Conservation (phyloP, 345 rosid genomes). For the Ceriops decandra region DNA sequence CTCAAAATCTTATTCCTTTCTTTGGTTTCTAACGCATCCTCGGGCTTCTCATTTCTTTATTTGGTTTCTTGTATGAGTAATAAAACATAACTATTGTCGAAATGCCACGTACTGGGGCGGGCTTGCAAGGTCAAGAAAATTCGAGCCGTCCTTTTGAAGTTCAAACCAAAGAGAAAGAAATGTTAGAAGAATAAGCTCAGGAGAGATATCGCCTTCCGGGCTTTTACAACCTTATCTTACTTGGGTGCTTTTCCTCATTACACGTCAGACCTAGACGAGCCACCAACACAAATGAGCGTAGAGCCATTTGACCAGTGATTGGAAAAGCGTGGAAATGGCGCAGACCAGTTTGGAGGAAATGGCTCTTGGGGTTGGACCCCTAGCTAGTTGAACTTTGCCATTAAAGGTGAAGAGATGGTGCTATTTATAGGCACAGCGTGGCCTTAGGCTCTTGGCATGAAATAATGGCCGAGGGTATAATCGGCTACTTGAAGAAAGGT, state of each 20-base stretch:
- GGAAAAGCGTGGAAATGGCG: background rate
- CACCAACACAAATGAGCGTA: background rate
- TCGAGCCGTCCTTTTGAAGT: constrained; percentile 18
- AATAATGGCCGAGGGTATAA: constrained; percentile 20
- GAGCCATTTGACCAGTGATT: constrained; percentile 6
- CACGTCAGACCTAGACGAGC: background rate
- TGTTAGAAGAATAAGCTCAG: constrained; percentile 54
- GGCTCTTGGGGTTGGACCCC: constrained; percentile 1
- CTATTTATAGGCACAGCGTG: constrained; percentile 16
- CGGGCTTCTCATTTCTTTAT: background rate
- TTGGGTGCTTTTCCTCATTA: background rate
- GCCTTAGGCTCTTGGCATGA: background rate
- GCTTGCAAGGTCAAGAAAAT: constrained; percentile 88
- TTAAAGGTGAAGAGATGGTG: constrained; percentile 17
- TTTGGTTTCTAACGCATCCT: background rate
- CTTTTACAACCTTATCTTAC: constrained; percentile 12
- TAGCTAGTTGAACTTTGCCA: constrained; percentile 4
- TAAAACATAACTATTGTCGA: fast-evolving
- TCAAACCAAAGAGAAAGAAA: background rate
- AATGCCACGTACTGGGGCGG: constrained; percentile 25
- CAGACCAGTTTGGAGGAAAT: background rate
- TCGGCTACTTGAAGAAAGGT: constrained; percentile 8
- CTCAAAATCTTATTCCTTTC: background rate
- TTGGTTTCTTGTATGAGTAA: background rate
- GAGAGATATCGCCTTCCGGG: constrained; percentile 50